Conservation (phyloP, 129 eudicot genomes). For the Dittrichia graveolens region DNA sequence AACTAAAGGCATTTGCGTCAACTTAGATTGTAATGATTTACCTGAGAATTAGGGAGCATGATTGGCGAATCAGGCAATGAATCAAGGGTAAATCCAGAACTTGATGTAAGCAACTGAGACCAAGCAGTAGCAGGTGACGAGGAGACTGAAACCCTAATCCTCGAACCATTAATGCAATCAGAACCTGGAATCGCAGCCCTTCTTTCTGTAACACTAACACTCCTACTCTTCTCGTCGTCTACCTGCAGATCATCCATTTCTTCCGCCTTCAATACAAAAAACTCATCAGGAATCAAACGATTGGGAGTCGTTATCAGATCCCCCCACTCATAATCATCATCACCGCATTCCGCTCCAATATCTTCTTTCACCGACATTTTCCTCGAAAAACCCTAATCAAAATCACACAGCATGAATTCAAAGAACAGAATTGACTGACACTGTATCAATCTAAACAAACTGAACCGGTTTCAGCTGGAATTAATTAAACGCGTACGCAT, state of each 20-base stretch:
- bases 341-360: conserved; percentile 23
- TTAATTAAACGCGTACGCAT: background rate
- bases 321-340: conserved; percentile 43
- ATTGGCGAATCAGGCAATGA: conserved; percentile 61
- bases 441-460: conserved; percentile 27
- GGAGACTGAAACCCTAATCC: conserved; percentile 35
- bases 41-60: conserved; percentile 68
- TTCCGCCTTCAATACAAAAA: conserved; percentile 35
- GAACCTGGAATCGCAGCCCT: conserved; percentile 52
- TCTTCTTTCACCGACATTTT: conserved; percentile 33
- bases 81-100: conserved; percentile 56
- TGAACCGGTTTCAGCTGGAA: conserved; percentile 18
- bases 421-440: conserved; percentile 38
- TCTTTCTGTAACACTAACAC: conserved; percentile 51
- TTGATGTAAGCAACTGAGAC: conserved; percentile 47
- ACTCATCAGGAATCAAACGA: conserved; percentile 35
- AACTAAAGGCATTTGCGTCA: background rate
- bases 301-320: conserved; percentile 38
- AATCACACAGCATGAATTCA: conserved; percentile 1
- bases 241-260: conserved; percentile 20
- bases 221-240: conserved; percentile 4
- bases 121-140: conserved; percentile 31
- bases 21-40: conserved; percentile 10
- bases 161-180: conserved; percentile 35
- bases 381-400: conserved; percentile 22